Base-by-base conservation (phyloP, 495 filamentous ascomycete genomes). In the Pyrenula massariospora region DNA sequence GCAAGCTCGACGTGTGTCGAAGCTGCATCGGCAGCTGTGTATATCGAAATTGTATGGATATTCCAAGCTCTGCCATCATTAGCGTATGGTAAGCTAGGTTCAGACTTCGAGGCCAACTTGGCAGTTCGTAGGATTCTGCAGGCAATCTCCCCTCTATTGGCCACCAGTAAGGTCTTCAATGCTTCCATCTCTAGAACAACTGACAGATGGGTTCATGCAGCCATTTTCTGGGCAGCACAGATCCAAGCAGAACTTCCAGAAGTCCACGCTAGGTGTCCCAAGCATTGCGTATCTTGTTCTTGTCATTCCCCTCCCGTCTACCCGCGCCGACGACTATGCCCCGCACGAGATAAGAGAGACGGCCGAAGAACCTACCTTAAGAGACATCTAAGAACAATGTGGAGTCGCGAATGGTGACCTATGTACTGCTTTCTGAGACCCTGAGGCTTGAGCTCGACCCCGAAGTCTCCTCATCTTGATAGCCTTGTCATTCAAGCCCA, bases 81-180 rank as follows among this genome's bases (percentile, higher is more conserved):
- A 55, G 55, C 48, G 15, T 48, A 12, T 12, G 12, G 21, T 31
- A 11, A 23, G 52, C 50, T 54, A 22, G 31, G 5, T 47, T 23
- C 21, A 24, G 50, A 52, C n/a, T 15, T 15, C 23, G 49, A 0
- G 56, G 23, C 58, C 21, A 60, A 72, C 69, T 62, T 68, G 12
- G 69, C 69, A 23, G 75, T 72, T 55, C 65, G 66, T 12, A 78
- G 67, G 49, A 71, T 69, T 22, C 79, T 60, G 23, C 73, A 73
- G 0, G 81, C 80, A 49, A 83, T 83, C 58, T 83, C 80, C 15
- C 80, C 82, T 42, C 82, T 71, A 63, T 85, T 85, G 20, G 70
- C 70, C 23, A 74, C 60, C 2, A 75, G 59, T n/a, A 73, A 53
- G n/a, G 66, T 70, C 53, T 70, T 68, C 2, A 73, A 59, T 15